Percentiles rank a stretch among this genome's conserved stretches.
These are phyloP conservation scores for Lactarius psammicola DNA, from an alignment of 768 basidiomycete species.

Conservation along the genomic window DNA sequence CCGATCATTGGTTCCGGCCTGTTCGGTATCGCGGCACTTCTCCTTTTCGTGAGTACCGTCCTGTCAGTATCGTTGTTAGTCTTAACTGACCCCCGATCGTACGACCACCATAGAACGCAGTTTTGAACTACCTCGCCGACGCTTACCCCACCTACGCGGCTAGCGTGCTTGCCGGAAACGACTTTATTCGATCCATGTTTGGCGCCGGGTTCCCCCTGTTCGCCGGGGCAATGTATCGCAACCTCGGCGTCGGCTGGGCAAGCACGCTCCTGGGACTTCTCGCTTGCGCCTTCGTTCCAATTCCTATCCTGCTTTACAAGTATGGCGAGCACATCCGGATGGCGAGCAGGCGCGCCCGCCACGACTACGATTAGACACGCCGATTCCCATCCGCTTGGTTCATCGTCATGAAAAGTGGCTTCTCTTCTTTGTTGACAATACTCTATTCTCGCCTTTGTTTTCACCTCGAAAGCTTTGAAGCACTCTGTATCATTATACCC, in stretches of 20 bases:
- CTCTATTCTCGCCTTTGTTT: neutral
- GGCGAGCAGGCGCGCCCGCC: constrained; percentile 26
- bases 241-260: constrained; percentile 33
- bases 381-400: neutral
- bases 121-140: constrained; percentile 36
- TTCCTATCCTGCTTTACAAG: constrained; percentile 28
- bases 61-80: constrained; percentile 28
- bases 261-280: constrained; percentile 34
- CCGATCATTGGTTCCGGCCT: constrained; percentile 38
- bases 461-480: neutral
- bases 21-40: constrained; percentile 37
- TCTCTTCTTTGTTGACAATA: neutral
- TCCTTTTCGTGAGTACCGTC: constrained; percentile 33
- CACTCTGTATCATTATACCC: neutral
- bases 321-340: constrained; percentile 24
- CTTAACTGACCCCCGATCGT: neutral
- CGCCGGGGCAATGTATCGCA: constrained; percentile 30
- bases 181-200: constrained; percentile 36
- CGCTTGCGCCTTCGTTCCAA: constrained; percentile 32
- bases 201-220: constrained; percentile 26
- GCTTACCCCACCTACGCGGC: constrained; percentile 38
- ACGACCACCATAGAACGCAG: constrained; percentile 13
- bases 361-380: constrained; percentile 24
- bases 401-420: neutral
- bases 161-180: constrained; percentile 38